Evolutionary conservation across 164 flowering plant species (phyloP), one percentile per base, ranked within the genome.

Genomic region (Houttuynia cordata): DNA sequence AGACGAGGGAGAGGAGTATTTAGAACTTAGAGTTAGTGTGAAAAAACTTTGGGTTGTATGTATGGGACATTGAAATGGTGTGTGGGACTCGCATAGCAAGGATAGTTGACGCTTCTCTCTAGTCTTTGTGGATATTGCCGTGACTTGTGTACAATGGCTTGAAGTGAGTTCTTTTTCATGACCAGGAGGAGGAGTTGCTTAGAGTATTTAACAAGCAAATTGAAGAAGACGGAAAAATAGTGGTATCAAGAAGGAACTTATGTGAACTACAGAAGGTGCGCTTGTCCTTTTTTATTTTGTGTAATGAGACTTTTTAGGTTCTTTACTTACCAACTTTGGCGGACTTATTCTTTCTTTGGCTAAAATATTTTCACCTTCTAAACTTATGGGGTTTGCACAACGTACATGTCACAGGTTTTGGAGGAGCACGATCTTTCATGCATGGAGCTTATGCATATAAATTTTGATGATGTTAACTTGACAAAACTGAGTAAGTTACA

Each of bases 201-300:
- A 74, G 70, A 70, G 74, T 75, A 67, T 91, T 91, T 74, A 85
- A 81, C 70, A 88, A 91, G 70, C 99, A 94, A 70, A 64, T 94
- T 68, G 96, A 85, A 68, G 96, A 88, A 71, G 99, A 94, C 71
- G 76, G 90, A 71, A 85, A 75, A 75, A 85, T 94, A 64, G 81
- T 87, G 62, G 81, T 85, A 66, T 79, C 90, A 42, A 78, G 99
- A 67, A 88, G 87, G 73, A 94, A 91, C 76, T 40, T 94, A 52
- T 80, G 68, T 72, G 96, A 94, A 68, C 70, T 94, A 24, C 85
- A 84, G n/a, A 81, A 84, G 93, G 99, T 91, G 71, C 25, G 24
- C 56, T 58, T 22, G 42, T 61, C 49, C 12, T 14, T 54, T 20
- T 57, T 45, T 53, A 12, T 10, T 18, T 30, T 30, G 37, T 30